These are phyloP conservation scores for Globisporangium polare DNA, from an alignment of 352 stramenopile genomes.

Conservation along the genomic window DNA sequence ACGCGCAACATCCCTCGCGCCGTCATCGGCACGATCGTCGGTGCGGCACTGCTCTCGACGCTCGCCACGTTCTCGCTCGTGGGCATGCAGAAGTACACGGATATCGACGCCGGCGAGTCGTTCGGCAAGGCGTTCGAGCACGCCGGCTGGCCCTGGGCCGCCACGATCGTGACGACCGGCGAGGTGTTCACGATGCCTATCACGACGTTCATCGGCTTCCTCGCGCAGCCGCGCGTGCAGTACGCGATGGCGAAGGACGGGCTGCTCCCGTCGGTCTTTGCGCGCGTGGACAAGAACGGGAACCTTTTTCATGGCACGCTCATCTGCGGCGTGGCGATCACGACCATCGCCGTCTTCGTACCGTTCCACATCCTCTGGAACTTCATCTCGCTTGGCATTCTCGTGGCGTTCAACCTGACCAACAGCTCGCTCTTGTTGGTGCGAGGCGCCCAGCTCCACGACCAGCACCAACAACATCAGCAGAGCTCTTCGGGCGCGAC, in stretches of 20 bases:
- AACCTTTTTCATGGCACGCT: slow-evolving; percentile 74
- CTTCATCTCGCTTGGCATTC: slow-evolving; percentile 88
- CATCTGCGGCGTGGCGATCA: slow-evolving; percentile 44
- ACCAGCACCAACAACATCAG: slow-evolving; percentile 5
- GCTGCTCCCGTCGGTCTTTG: slow-evolving; percentile 87
- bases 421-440: slow-evolving; percentile 81
- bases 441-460: slow-evolving; percentile 28
- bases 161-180: slow-evolving; percentile 84
- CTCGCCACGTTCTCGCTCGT: slow-evolving; percentile 91
- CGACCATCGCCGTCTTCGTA: slow-evolving; percentile 64
- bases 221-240: slow-evolving; percentile 89
- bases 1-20: slow-evolving; percentile 83
- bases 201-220: slow-evolving; percentile 93
- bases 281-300: slow-evolving; percentile 53
- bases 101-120: slow-evolving; percentile 71
- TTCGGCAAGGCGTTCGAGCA: slow-evolving; percentile 77
- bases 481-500: not conserved
- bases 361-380: slow-evolving; percentile 87
- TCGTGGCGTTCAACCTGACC: slow-evolving; percentile 89
- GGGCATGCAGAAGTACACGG: slow-evolving; percentile 87
- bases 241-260: slow-evolving; percentile 94
- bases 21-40: slow-evolving; percentile 88
- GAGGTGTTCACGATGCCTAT: slow-evolving; percentile 95
- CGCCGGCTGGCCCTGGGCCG: slow-evolving; percentile 58
- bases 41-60: slow-evolving; percentile 76